phyloP scores from a whole-genome alignment of 2,329 filamentous ascomycete genomes.

The Basipetospora sp. region DNA sequence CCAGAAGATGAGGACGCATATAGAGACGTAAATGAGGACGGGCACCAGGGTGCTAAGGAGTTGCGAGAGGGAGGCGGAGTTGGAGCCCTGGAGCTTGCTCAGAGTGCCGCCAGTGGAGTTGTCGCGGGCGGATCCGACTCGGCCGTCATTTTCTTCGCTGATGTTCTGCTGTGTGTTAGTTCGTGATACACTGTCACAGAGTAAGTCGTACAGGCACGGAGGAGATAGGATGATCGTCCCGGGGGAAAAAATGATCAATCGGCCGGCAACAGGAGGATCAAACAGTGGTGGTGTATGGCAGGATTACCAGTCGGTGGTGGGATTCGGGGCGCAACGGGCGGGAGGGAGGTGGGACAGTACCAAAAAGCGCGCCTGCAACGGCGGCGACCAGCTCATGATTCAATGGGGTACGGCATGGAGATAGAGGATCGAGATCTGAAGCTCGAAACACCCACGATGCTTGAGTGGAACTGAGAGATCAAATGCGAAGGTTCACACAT shows the following conservation, averaged over 20 bases:
- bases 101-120: slow-evolving; percentile 23
- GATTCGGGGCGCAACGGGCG: background rate
- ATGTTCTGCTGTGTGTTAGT: slow-evolving; percentile 1
- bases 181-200: too few species aligned
- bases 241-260: too few species aligned
- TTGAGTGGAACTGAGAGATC: too few species aligned
- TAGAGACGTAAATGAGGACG: slow-evolving; percentile 30
- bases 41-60: slow-evolving; percentile 39
- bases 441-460: too few species aligned
- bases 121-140: slow-evolving; percentile 29
- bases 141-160: slow-evolving; percentile 18
- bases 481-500: too few species aligned
- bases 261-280: too few species aligned
- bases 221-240: too few species aligned
- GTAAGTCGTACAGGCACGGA: too few species aligned
- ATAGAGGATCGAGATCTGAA: too few species aligned
- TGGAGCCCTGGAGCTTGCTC: slow-evolving; percentile 18
- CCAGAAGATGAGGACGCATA: slow-evolving; percentile 39
- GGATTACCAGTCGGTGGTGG: background rate
- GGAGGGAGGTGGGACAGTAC: background rate
- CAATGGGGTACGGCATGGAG: too few species aligned
- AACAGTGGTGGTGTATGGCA: too few species aligned
- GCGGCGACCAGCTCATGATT: slow-evolving; percentile 3
- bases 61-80: slow-evolving; percentile 25
- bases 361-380: slow-evolving; percentile 1